A percentile compares a stretch with the other conserved stretches of the same genome.
Evolutionary conservation across 306 rosid genomes (phyloP).

Genomic region (Trifolium repens): DNA sequence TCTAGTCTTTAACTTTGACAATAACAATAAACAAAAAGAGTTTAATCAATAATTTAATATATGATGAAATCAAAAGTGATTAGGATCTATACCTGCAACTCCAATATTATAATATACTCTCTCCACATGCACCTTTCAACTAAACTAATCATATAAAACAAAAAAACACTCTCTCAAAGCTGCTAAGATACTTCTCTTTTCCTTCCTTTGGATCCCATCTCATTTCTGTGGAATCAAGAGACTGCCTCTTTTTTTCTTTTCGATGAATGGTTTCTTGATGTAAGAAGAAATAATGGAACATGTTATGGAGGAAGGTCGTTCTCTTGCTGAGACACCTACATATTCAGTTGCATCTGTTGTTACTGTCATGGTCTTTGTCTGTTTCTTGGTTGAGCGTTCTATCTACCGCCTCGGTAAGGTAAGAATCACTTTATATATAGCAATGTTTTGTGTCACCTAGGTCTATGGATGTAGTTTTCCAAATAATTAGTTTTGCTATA

Average conservation of each 20-base stretch:
- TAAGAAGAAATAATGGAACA: slow-evolving; percentile 45
- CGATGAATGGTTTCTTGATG: slow-evolving; percentile 38
- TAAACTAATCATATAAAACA: slow-evolving; percentile 32
- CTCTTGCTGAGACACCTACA: slow-evolving; percentile 94
- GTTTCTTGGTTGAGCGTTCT: slow-evolving; percentile 82
- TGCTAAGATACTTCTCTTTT: slow-evolving; percentile 38
- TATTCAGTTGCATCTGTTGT: slow-evolving; percentile 92
- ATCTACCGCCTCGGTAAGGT: slow-evolving; percentile 88
- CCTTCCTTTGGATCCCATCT: slow-evolving; percentile 55
- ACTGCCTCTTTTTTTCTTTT: neutral
- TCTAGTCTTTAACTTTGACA: slow-evolving; percentile 9
- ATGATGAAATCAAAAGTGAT: slow-evolving; percentile 34
- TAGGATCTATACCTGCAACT: slow-evolving; percentile 32
- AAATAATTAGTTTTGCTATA: too few relatives aligned
- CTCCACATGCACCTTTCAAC: slow-evolving; percentile 46
- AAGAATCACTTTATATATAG: neutral
- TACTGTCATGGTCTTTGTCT: slow-evolving; percentile 84
- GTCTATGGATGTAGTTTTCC: too few relatives aligned
- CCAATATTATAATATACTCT: slow-evolving; percentile 16
- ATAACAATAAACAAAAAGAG: slow-evolving; percentile 32
- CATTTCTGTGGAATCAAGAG: slow-evolving; percentile 29
- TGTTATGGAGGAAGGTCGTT: slow-evolving; percentile 58
- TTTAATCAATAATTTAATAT: neutral
- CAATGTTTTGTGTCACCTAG: too few relatives aligned
- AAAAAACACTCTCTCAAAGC: neutral